Percentiles rank a stretch among this genome's conserved stretches.
Evolutionary conservation across 805 yeast species (phyloP).

Genomic region (Saturnispora kantuleensis): DNA sequence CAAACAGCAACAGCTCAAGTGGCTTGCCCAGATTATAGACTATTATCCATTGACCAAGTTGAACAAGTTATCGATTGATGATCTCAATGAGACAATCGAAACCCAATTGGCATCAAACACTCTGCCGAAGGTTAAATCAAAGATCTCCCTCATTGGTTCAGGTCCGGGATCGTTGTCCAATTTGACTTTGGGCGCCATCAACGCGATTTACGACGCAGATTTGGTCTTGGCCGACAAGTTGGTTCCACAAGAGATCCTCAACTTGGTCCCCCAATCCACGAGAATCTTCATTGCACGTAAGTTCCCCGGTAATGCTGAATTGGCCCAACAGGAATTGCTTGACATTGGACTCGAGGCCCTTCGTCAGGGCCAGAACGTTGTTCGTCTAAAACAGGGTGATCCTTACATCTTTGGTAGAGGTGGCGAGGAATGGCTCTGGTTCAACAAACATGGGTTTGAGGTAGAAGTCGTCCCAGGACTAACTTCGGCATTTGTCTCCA

Average conservation of each 20-base stretch:
- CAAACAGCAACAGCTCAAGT: slow-evolving; percentile 52
- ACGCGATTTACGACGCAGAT: slow-evolving; percentile 75
- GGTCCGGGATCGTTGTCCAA: slow-evolving; percentile 88
- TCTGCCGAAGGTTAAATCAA: slow-evolving; percentile 30
- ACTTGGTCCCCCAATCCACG: slow-evolving; percentile 67
- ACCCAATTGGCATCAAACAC: neutral
- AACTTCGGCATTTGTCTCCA: slow-evolving; percentile 83
- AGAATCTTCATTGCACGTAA: slow-evolving; percentile 80
- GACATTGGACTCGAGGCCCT: slow-evolving; percentile 61
- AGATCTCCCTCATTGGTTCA: slow-evolving; percentile 78
- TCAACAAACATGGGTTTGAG: slow-evolving; percentile 52
- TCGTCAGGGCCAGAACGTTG: slow-evolving; percentile 62
- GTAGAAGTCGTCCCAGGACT: slow-evolving; percentile 82
- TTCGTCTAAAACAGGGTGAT: slow-evolving; percentile 90
- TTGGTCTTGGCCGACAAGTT: slow-evolving; percentile 80
- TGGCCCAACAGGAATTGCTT: slow-evolving; percentile 79
- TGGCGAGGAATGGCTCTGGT: slow-evolving; percentile 78
- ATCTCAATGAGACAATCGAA: slow-evolving; percentile 28
- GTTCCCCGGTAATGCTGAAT: slow-evolving; percentile 94
- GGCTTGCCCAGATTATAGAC: slow-evolving; percentile 86
- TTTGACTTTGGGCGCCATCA: slow-evolving; percentile 76
- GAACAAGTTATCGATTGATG: slow-evolving; percentile 49
- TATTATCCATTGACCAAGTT: slow-evolving; percentile 71
- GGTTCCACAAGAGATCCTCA: slow-evolving; percentile 81
- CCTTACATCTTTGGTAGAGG: slow-evolving; percentile 96